phyloP scores from a whole-genome alignment of 1,139 yeast species.

The Taphrina flavorubra region DNA sequence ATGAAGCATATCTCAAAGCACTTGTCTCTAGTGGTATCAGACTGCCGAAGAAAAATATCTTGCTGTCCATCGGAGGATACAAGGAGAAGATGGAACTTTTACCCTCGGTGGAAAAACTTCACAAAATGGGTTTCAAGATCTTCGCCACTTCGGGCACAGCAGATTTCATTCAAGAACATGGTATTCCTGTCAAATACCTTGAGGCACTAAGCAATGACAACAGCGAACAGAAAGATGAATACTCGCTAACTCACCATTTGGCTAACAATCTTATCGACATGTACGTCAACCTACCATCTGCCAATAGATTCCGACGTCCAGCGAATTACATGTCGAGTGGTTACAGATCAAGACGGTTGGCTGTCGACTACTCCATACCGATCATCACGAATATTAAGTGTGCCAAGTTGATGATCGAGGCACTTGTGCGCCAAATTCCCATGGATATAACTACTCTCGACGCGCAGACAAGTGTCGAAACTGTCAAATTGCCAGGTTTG shows the following conservation, averaged over 20 bases:
- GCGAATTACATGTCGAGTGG: conserved; percentile 98
- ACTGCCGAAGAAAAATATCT: conserved; percentile 91
- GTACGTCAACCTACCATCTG: conserved; percentile 94
- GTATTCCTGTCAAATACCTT: conserved; percentile 89
- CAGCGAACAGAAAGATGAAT: conserved; percentile 62
- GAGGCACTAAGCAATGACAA: conserved; percentile 73
- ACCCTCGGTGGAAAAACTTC: conserved; percentile 81
- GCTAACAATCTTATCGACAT: conserved; percentile 95
- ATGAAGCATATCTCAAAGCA: conserved; percentile 95
- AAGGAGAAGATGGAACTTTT: conserved; percentile 93
- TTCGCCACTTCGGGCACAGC: conserved; percentile 99
- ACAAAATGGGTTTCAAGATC: conserved; percentile 83
- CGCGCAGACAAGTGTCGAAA: conserved; percentile 88
- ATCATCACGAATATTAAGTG: conserved; percentile 96
- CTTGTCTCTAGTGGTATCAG: conserved; percentile 93
- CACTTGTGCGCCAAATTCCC: conserved; percentile 72
- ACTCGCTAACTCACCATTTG: conserved; percentile 92
- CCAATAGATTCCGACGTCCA: conserved; percentile 98
- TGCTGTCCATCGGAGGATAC: conserved; percentile 94
- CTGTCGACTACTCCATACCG: conserved; percentile 97
- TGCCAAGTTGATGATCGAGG: conserved; percentile 95
- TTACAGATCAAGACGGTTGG: conserved; percentile 98
- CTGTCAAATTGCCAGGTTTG: conserved; percentile 83
- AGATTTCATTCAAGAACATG: conserved; percentile 94
- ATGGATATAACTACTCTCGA: conserved; percentile 78